Base-by-base conservation (phyloP, 257 asterid species). In the Cruciata laevipes region DNA sequence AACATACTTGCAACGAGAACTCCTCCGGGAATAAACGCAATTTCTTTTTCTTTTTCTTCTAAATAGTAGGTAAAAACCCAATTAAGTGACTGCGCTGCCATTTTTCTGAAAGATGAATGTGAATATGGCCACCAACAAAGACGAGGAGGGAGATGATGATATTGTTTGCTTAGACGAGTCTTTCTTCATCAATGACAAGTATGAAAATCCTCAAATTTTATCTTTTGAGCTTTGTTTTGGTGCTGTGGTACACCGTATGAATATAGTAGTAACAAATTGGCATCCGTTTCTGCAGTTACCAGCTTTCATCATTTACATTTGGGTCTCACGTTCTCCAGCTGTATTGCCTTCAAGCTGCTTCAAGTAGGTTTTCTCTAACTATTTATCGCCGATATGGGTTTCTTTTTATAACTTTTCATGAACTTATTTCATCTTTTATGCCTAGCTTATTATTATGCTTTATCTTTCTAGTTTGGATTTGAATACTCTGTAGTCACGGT, bases 151-250 rank as follows among this genome's bases (percentile, higher is more conserved):
- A 52, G 96, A 87, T 0, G 86, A 88, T 18, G 95, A 91, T 24
- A 76, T 85, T 17, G 86, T 91, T 42, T 82, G 93, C 78, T 82
- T 91, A 67, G 95, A 88, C 51, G 81, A 60, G 76, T 91, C 97
- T 62, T 91, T 91, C 85, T 91, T 91, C 83, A 75, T 91, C 76
- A 85, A 91, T 69, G 94, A 86, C 76, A 72, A 86, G 97, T 89
- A 79, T 6, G 21, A 63, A 24, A 64, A 5, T 3, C 11, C 16
- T 10, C 23, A 24, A 13, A 20, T 42, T 24, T 20, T 20, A 3
- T 18, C 16, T 21, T 7, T 47, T 1, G 44, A 21, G 16, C n/a
- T 32, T 55, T 21, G 64, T 23, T 32, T 53, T 52, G 6, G 25
- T 21, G 64, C 18, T 32, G 53, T 52, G 6, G 25, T 37, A 5